These are phyloP conservation scores for Rubia yunnanensis DNA, from an alignment of 257 asterid species.

Conservation along the genomic window DNA sequence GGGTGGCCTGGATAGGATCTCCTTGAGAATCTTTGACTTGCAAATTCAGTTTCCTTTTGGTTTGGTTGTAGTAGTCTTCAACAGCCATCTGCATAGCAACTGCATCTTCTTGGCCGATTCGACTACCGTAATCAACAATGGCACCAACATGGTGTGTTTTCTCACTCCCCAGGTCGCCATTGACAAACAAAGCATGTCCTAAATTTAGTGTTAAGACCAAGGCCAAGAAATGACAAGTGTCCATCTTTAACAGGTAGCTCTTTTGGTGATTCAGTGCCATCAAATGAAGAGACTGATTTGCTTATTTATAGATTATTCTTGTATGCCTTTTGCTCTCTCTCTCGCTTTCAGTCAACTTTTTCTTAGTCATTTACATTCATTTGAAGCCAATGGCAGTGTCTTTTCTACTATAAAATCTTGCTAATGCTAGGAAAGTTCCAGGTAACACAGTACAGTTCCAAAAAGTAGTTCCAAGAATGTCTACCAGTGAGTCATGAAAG, in stretches of 20 bases:
- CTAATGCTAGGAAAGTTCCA: not conserved
- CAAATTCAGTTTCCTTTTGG: constrained; percentile 6
- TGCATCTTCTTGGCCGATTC: constrained; percentile 27
- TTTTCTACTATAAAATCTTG: not conserved
- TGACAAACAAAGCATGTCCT: not conserved
- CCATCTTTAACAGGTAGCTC: not conserved
- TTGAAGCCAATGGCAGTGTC: not conserved
- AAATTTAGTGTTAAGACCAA: not conserved
- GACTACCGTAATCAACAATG: constrained; percentile 23
- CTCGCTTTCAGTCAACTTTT: not conserved
- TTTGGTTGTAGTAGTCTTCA: constrained; percentile 14
- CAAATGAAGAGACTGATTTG: not conserved
- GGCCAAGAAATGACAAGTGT: not conserved
- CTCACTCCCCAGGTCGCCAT: not conserved
- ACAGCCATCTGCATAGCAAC: constrained; percentile 34
- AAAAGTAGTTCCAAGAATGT: too few relatives aligned
- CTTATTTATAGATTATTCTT: not conserved
- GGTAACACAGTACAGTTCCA: not conserved
- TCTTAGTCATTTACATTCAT: not conserved
- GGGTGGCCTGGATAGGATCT: constrained; percentile 22
- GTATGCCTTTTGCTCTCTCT: not conserved
- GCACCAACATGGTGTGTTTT: constrained; percentile 19
- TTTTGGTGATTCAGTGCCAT: not conserved
- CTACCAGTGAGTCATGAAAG: not conserved
- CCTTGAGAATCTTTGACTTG: constrained; percentile 16